Base-by-base conservation (phyloP, 2,329 filamentous ascomycete species). In the Aspergillus sclerotialis region DNA sequence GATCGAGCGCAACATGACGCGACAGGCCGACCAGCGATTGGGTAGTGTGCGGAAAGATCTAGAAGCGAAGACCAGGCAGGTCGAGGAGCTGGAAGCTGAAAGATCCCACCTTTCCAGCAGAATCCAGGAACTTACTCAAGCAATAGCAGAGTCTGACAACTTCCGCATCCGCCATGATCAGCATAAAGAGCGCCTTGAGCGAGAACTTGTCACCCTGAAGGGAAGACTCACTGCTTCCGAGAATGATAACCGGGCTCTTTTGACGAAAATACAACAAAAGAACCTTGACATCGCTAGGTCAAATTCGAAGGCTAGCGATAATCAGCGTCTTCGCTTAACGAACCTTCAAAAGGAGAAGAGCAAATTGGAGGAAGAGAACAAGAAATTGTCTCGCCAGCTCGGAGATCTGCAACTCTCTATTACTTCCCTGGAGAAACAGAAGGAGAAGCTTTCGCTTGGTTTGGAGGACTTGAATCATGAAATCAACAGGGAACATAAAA, bases 221-320 rank as follows among this genome's bases (percentile, higher is more conserved):
- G 89, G 89, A 40, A 82, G 90, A 14, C 70, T 98, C 26, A 75
- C 82, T 6, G 92, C 90, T 15, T 96, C 90, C 0, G 90, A 98
- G 58, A 95, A 96, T 50, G 90, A 96, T 63, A 96, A 96, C 52
- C 82, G 87, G 33, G 82, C 88, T 4, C 69, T 98, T n/a, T 73
- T 96, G 45, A 96, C 95, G 67, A 96, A 96, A 63, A 73, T 98
- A 12, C 90, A 96, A 53, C 90, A 96, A 53, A 96, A 96, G 68
- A 92, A 93, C 18, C 74, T 98, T 5, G 90, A 98, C 55, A 93
- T 98, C 58, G 90, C 90, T 26, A 78, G 92, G 29, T 92, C 90
- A 1, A 86, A 78, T 40, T 94, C 89, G 4, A 82, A 82, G 39
- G 90, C 84, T 18, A 88, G 77, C 41, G 90, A 96, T 48, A 84